Percentiles rank a stretch among this genome's conserved stretches.
phyloP scores from a whole-genome alignment of 2,329 filamentous ascomycete genomes.

The Colletotrichum salicis region DNA sequence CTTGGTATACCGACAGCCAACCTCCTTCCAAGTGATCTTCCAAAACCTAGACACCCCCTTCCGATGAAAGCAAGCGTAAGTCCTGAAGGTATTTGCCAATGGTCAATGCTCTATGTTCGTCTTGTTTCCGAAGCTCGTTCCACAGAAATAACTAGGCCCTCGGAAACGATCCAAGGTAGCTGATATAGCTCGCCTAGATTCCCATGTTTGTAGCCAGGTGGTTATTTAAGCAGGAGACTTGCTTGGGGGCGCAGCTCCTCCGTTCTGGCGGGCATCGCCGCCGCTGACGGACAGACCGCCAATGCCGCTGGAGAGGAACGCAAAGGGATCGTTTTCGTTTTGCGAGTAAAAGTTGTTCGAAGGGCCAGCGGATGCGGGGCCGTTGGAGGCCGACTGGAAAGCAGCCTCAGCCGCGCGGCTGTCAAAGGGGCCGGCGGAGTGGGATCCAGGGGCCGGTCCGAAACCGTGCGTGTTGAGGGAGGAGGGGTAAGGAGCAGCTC shows the following conservation, averaged over 20 bases:
- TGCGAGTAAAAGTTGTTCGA: slow-evolving; percentile 77
- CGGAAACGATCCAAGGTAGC: slow-evolving; percentile 42
- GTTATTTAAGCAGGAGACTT: slow-evolving; percentile 67
- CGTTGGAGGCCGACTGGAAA: slow-evolving; percentile 89
- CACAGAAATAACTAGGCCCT: slow-evolving; percentile 39
- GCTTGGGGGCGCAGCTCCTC: slow-evolving; percentile 64
- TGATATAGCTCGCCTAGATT: slow-evolving; percentile 41
- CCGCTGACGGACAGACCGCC: slow-evolving; percentile 77
- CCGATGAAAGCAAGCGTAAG: slow-evolving; percentile 52
- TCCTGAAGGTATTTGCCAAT: slow-evolving; percentile 57
- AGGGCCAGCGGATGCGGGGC: slow-evolving; percentile 79
- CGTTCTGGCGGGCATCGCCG: slow-evolving; percentile 71
- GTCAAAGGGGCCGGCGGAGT: slow-evolving; percentile 88
- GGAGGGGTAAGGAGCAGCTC: slow-evolving; percentile 81
- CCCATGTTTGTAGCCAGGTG: slow-evolving; percentile 20
- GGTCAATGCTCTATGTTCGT: slow-evolving; percentile 57
- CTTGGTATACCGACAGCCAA: slow-evolving; percentile 40
- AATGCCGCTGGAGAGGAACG: slow-evolving; percentile 81
- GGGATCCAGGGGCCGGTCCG: slow-evolving; percentile 79
- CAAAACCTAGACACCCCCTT: slow-evolving; percentile 52
- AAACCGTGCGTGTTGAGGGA: slow-evolving; percentile 82
- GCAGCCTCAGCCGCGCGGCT: slow-evolving; percentile 93
- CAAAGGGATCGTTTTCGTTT: slow-evolving; percentile 79
- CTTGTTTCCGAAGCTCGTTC: slow-evolving; percentile 52
- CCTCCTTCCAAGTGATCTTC: slow-evolving; percentile 54